Evolutionary conservation across 768 basidiomycete species (phyloP).

Genomic region (Tulasnella sp.): DNA sequence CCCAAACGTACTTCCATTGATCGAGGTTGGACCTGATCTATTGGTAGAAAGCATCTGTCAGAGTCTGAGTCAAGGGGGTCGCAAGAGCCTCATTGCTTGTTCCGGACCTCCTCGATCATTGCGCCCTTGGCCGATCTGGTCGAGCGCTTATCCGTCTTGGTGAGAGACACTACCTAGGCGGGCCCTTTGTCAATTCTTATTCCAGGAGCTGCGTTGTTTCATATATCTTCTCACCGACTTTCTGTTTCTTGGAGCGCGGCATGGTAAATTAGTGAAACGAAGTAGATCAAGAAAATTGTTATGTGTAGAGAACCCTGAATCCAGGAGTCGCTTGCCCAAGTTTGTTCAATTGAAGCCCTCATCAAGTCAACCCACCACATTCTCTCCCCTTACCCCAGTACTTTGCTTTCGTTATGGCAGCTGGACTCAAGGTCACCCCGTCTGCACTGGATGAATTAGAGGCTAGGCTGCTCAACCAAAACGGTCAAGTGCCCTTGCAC

Average conservation of each 20-base stretch:
- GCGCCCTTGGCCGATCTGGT: constrained; percentile 81
- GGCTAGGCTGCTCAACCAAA: constrained; percentile 63
- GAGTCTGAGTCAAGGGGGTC: background rate
- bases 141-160: constrained; percentile 82
- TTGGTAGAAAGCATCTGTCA: background rate
- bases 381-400: background rate
- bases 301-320: background rate
- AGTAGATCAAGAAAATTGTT: background rate
- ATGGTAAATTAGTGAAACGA: constrained; percentile 30
- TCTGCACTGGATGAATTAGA: constrained; percentile 50
- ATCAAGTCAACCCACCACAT: constrained; percentile 11
- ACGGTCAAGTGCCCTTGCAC: constrained; percentile 65
- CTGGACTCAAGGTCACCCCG: background rate
- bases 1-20: constrained; percentile 91
- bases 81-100: background rate
- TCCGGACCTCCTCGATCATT: constrained; percentile 63
- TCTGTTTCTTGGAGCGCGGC: constrained; percentile 83
- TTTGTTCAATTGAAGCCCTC: background rate
- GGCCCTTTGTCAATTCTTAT: background rate
- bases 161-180: constrained; percentile 59
- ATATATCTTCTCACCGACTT: constrained; percentile 69
- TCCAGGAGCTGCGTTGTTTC: constrained; percentile 1
- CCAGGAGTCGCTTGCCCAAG: background rate
- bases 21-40: constrained; percentile 76
- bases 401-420: background rate